These are phyloP conservation scores for Leccinum proliferum DNA, from an alignment of 1,284 basidiomycete species.

Conservation along the genomic window DNA sequence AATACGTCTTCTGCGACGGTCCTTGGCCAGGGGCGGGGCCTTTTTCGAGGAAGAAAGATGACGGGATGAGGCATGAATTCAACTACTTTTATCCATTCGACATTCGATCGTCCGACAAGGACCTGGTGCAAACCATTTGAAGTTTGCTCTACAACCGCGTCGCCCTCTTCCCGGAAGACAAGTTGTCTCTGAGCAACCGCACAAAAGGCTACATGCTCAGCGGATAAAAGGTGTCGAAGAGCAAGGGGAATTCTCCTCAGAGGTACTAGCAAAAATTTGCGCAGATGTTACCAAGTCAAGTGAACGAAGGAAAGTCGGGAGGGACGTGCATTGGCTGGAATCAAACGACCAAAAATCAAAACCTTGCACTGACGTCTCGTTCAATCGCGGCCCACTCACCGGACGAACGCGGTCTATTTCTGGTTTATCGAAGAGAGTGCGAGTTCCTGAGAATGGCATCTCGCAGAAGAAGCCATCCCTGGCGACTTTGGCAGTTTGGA, in stretches of 20 bases:
- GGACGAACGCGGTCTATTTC: no score
- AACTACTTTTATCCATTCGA: conserved; percentile 99
- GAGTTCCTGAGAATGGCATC: conserved; percentile 20
- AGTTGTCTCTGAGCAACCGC: conserved; percentile 91
- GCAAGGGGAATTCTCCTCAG: conserved; percentile 82
- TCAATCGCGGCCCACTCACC: no score
- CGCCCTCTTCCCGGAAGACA: conserved; percentile 90
- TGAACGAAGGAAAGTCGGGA: no score
- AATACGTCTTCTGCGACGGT: conserved; percentile 83
- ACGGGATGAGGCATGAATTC: conserved; percentile 88
- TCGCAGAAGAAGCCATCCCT: conserved; percentile 1
- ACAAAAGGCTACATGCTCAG: conserved; percentile 98
- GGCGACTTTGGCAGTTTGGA: conserved; percentile 8
- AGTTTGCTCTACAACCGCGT: conserved; percentile 95
- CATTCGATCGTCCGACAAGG: conserved; percentile 98
- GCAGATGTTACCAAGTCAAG: conserved; percentile 58
- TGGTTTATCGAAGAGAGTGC: background rate
- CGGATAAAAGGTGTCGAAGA: conserved; percentile 99
- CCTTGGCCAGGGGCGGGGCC: conserved; percentile 68
- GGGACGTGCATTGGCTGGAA: no score
- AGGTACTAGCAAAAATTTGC: conserved; percentile 81
- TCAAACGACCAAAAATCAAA: no score
- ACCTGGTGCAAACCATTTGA: conserved; percentile 93
- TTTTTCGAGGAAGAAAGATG: conserved; percentile 73
- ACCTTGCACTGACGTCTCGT: no score